Conservation (phyloP, 116 monocot species). For the Dioscorea cayenensis region DNA sequence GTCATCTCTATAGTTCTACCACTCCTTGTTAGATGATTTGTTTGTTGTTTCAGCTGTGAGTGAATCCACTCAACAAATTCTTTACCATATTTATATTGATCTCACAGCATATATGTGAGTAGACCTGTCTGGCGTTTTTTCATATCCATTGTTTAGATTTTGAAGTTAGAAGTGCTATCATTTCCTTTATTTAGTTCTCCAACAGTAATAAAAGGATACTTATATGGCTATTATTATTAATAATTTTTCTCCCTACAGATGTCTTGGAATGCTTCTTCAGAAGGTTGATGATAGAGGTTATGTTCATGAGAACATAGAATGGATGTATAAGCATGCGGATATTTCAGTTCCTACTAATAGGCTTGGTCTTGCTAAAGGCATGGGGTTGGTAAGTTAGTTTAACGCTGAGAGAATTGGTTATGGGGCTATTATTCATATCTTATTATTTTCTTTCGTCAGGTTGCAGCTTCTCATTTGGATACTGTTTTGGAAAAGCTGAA, state of each 20-base stretch:
- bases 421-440: constrained; percentile 3
- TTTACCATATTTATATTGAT: too few species aligned
- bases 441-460: constrained; percentile 30
- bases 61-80: too few species aligned
- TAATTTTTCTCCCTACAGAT: constrained; percentile 39
- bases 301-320: constrained; percentile 83
- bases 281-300: constrained; percentile 86
- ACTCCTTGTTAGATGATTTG: too few species aligned
- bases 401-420: background rate
- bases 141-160: too few species aligned
- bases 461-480: constrained; percentile 93
- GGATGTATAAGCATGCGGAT: constrained; percentile 81
- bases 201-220: too few species aligned
- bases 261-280: constrained; percentile 90
- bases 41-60: too few species aligned
- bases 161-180: too few species aligned
- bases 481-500: constrained; percentile 88
- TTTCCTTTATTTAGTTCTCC: too few species aligned
- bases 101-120: too few species aligned
- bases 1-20: too few species aligned
- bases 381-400: constrained; percentile 77
- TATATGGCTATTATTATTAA: too few species aligned
- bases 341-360: constrained; percentile 79
- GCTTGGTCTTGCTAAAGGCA: constrained; percentile 94
- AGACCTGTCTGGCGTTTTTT: too few species aligned